phyloP scores from a whole-genome alignment of 345 rosid genomes.

The Isatis tinctoria region DNA sequence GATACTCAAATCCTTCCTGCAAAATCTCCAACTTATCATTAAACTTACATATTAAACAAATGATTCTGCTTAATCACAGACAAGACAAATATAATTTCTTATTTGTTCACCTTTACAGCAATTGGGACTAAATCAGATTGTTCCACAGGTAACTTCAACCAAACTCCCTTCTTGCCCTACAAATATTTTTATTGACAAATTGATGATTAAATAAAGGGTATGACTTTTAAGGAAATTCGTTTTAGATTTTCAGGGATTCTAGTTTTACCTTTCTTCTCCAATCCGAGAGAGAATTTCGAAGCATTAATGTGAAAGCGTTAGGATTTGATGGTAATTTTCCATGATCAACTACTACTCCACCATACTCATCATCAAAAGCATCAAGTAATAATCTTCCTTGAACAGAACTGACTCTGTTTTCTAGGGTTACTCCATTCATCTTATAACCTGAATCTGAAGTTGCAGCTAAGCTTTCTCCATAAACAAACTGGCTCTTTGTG shows the following conservation, averaged over 20 bases:
- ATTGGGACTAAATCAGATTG: conserved; percentile 76
- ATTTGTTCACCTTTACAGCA: conserved; percentile 58
- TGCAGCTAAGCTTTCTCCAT: conserved; percentile 39
- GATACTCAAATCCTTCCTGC: conserved; percentile 91
- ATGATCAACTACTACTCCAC: conserved; percentile 76
- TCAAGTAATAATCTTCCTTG: conserved; percentile 45
- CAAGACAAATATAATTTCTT: background rate
- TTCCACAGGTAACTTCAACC: conserved; percentile 75
- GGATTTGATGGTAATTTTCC: conserved; percentile 51
- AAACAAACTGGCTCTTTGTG: conserved; percentile 27
- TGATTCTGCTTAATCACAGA: background rate
- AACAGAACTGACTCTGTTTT: conserved; percentile 30
- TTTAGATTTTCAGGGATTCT: background rate
- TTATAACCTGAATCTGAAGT: conserved; percentile 33
- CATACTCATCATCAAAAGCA: conserved; percentile 71
- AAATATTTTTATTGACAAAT: background rate
- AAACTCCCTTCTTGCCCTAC: conserved; percentile 84
- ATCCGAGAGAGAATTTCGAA: conserved; percentile 50
- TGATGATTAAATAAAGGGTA: background rate
- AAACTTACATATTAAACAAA: background rate
- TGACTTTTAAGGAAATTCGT: background rate
- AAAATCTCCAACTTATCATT: background rate
- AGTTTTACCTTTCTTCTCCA: conserved; percentile 62
- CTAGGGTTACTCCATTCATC: conserved; percentile 34
- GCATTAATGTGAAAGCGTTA: conserved; percentile 44